These are phyloP conservation scores for Gelatoporia subvermispora DNA, from an alignment of 768 basidiomycete genomes.

Conservation along the genomic window DNA sequence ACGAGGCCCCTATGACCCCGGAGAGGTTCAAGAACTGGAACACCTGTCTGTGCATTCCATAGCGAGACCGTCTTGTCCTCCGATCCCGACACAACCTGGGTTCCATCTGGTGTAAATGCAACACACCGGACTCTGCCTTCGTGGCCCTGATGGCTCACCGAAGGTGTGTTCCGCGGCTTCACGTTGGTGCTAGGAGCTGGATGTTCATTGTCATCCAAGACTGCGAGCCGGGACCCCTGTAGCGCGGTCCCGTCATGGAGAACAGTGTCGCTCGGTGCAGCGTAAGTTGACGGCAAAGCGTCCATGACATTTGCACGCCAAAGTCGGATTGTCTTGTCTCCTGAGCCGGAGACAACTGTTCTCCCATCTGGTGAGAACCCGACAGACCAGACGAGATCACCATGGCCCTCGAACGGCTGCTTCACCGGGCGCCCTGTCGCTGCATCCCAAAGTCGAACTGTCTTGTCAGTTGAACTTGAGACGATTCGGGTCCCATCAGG, in stretches of 20 bases:
- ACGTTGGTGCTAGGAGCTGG: slow-evolving; percentile 20
- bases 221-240: slow-evolving; percentile 16
- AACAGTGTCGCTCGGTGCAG: too few species aligned
- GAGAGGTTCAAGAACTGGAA: slow-evolving; percentile 3
- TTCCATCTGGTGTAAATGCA: slow-evolving; percentile 39
- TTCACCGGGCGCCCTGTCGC: too few species aligned
- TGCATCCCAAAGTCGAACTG: too few species aligned
- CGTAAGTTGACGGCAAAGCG: too few species aligned
- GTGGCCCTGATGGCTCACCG: slow-evolving; percentile 14
- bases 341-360: slow-evolving; percentile 6
- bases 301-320: too few species aligned
- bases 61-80: too few species aligned
- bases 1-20: neutral
- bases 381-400: slow-evolving; percentile 21
- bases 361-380: slow-evolving; percentile 16
- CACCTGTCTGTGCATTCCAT: slow-evolving; percentile 4
- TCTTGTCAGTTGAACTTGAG: too few species aligned
- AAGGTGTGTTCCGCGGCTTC: slow-evolving; percentile 8
- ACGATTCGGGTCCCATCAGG: too few species aligned
- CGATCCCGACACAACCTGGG: slow-evolving; percentile 6
- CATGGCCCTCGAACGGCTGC: too few species aligned
- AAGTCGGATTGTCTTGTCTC: too few species aligned
- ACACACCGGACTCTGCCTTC: slow-evolving; percentile 28
- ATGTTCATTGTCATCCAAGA: slow-evolving; percentile 19
- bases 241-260: slow-evolving; percentile 1